These are phyloP conservation scores for Luvunga scandens DNA, from an alignment of 345 rosid species.

Conservation along the genomic window DNA sequence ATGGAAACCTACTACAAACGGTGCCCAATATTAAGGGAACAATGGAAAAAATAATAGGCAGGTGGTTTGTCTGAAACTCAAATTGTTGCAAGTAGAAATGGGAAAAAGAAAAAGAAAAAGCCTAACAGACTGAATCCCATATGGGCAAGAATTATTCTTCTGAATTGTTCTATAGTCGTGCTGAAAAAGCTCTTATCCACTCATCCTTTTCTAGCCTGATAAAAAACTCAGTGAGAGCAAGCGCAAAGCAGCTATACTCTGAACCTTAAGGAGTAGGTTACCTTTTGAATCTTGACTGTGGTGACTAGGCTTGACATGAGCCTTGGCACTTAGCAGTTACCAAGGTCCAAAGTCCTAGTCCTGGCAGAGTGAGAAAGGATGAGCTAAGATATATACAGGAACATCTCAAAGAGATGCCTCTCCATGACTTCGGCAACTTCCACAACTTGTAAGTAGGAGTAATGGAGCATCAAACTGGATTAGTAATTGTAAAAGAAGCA, in stretches of 20 bases:
- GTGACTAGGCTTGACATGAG: background rate
- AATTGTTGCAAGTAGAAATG: background rate
- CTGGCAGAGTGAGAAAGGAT: background rate
- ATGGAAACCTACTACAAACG: too few species aligned
- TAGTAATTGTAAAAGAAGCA: conserved; percentile 3
- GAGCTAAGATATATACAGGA: background rate
- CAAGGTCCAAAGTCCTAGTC: background rate
- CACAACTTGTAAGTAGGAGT: background rate
- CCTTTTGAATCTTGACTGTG: background rate
- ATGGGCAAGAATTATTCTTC: background rate
- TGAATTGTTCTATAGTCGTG: background rate
- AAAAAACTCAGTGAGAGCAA: background rate
- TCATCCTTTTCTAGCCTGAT: background rate
- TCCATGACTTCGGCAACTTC: background rate
- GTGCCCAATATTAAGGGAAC: background rate
- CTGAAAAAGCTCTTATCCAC: background rate
- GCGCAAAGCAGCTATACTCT: background rate
- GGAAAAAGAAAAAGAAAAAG: background rate
- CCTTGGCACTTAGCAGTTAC: background rate
- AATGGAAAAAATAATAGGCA: background rate
- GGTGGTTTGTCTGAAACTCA: background rate
- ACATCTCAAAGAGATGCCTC: background rate
- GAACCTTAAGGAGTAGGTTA: background rate
- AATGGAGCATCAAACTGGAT: background rate
- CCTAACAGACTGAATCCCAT: background rate